Percentiles rank a stretch among this genome's conserved stretches.
Evolutionary conservation across 2,329 filamentous ascomycete genomes (phyloP).

Genomic region (Leptosphaerulina australis): DNA sequence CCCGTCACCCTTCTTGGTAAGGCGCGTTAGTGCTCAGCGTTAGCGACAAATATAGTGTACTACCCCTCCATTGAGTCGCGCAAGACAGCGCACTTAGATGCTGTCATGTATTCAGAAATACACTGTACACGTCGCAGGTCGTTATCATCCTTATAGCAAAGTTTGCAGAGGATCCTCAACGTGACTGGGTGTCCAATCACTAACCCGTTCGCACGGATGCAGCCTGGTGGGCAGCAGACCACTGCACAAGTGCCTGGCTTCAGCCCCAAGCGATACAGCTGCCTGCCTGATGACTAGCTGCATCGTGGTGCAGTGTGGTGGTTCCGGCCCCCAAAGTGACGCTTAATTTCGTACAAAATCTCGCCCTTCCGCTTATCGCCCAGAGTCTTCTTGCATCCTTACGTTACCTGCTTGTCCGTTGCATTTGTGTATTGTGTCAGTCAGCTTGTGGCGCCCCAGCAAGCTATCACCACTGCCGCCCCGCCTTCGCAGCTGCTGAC

Average conservation of each 20-base stretch:
- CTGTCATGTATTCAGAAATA: slow-evolving; percentile 4
- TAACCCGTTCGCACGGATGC: slow-evolving; percentile 13
- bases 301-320: slow-evolving; percentile 26
- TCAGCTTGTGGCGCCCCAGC: slow-evolving; percentile 30
- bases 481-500: slow-evolving; percentile 26
- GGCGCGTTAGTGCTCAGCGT: slow-evolving; percentile 10
- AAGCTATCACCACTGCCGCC: slow-evolving; percentile 24
- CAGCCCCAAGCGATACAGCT: slow-evolving; percentile 25
- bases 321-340: slow-evolving; percentile 33
- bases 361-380: slow-evolving; percentile 26
- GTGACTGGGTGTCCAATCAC: slow-evolving; percentile 19
- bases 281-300: slow-evolving; percentile 42
- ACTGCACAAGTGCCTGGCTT: slow-evolving; percentile 24
- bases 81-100: slow-evolving; percentile 1
- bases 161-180: slow-evolving; percentile 5
- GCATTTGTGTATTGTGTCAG: slow-evolving; percentile 27
- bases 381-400: slow-evolving; percentile 19
- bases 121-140: slow-evolving; percentile 1
- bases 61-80: slow-evolving; percentile 6
- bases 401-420: slow-evolving; percentile 23
- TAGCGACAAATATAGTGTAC: slow-evolving; percentile 13
- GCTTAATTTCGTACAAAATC: slow-evolving; percentile 30
- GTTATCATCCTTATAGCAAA: slow-evolving; percentile 2
- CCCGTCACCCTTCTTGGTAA: slow-evolving; percentile 4
- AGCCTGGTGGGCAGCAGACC: slow-evolving; percentile 31